These are phyloP conservation scores for Powellomyces hirtus DNA, from an alignment of 192 early-diverging fungal genomes.

Conservation along the genomic window DNA sequence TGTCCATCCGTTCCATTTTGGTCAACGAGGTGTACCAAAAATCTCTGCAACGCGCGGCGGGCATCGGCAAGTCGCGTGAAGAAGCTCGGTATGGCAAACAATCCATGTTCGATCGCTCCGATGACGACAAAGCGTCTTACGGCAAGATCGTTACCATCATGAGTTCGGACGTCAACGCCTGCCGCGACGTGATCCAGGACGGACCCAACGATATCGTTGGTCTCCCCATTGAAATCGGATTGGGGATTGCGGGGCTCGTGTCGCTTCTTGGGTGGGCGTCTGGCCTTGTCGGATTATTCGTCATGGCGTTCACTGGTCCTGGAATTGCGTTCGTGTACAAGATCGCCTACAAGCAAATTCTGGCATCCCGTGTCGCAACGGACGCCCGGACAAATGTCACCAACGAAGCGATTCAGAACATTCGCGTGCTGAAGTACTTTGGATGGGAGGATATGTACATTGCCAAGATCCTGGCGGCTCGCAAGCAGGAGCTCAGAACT, in stretches of 20 bases:
- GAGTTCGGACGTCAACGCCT: conserved; percentile 22
- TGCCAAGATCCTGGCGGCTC: conserved; percentile 59
- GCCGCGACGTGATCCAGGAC: background rate
- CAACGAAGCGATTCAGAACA: conserved; percentile 86
- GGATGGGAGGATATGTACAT: conserved; percentile 63
- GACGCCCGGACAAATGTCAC: conserved; percentile 78
- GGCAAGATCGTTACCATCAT: conserved; percentile 52
- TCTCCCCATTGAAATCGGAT: background rate
- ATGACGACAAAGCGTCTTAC: conserved; percentile 26
- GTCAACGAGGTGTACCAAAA: conserved; percentile 39
- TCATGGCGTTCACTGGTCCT: conserved; percentile 51
- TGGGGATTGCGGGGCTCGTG: conserved; percentile 23
- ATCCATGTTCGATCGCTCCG: background rate
- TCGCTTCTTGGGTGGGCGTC: conserved; percentile 69
- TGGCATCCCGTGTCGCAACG: conserved; percentile 54
- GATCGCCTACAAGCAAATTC: conserved; percentile 40
- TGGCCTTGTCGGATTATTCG: conserved; percentile 71
- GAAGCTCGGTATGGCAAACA: background rate
- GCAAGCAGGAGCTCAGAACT: conserved; percentile 64
- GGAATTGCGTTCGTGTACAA: conserved; percentile 23
- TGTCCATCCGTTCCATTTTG: conserved; percentile 18
- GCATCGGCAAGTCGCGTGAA: conserved; percentile 1
- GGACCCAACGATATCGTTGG: conserved; percentile 44
- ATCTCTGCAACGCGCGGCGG: conserved; percentile 28
- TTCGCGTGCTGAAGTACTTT: conserved; percentile 86